Base-by-base conservation (phyloP, 208 protist genomes). In the Leishmania aethiopica region DNA sequence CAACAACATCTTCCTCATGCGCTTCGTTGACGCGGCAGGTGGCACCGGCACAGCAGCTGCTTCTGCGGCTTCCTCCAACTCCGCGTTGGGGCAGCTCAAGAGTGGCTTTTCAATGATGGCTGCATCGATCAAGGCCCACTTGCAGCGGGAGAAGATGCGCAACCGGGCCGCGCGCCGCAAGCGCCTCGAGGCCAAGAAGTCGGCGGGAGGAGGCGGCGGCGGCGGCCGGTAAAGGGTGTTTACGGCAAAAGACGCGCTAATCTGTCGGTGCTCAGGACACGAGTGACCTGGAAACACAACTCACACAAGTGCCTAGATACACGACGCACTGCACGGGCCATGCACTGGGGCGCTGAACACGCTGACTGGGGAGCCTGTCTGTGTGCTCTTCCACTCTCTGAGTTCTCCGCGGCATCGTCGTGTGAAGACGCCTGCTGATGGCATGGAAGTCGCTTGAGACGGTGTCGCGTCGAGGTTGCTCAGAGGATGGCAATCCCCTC, bases 1-100 rank as follows among this genome's bases (percentile, higher is more conserved):
- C 87, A 93, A 86, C 77, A 94, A 91, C 74, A 59, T 97, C 17
- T 69, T 95, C 47, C 86, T 97, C 77, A 71, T 95, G 47, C 90
- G 91, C 60, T 96, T 97, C 79, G 60, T 84, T 15, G 84, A 86
- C 5, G 40, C 49, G 19, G 79, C 78, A 3, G 79, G 37, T 11
- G 25, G 49, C 17, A 57, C 66, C 19, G 62, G 42, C 3, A 19
- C 42, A 73, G 17, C 42, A 8, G 45, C 77, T 35, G 42, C 67
- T 4, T 32, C 73, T 32, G 57, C 28, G 35, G 17, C 51, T 1
- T 72, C 70, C 53, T 3, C 74, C 19, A 70, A 77, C 19, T 47
- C 79, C 17, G 35, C 67, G 37, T 66, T 72, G 66, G 78, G 17
- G 19, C 62, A 55, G 17, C 77, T 84, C 75, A 62, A 47, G 74